Evolutionary conservation across 176 grass and related monocot species (phyloP), one percentile per base, ranked within the genome.

Genomic region (Coix lacrymajobi): DNA sequence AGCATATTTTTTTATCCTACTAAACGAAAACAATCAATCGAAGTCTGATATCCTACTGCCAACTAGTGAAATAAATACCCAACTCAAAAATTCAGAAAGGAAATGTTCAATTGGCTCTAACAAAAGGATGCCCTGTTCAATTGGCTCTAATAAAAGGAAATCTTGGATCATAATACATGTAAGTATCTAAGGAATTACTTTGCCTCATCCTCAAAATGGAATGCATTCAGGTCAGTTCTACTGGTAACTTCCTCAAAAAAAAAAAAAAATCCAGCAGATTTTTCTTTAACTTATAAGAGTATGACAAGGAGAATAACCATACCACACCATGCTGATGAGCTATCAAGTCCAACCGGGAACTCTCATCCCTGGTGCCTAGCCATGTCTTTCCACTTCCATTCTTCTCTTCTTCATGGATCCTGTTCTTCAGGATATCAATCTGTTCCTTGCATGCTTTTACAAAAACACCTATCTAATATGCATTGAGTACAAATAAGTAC

Each of bases 241-340:
- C 1, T 39, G 68, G 8, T 75, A 76, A 62, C 14, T 68, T 36
- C 12, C 41, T 54, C 45, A 1, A 68, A 81, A 46, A 60, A 58
- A 54, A 31, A 75, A 61, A 49, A 2, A 16, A 87, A 62, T 49
- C 8, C 1, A 24, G 34, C 17, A 76, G 30, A 40, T 1, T 3
- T 45, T 57, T n/a, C 2, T 4, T 28, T 10, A 49, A 12, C 1
- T 36, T 29, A 41, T 6, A 76, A 61, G 49, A 70, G 30, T 22
- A 78, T 36, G 51, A 30, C 10, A 69, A 88, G 57, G 62, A 91
- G 86, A 30, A 80, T 58, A 85, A 48, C 13, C 92, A 85, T 93
- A 99, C 96, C 93, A 99, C 91, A 71, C 96, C 96, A 87, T 95
- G 91, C 80, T 87, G 94, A 87, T 99, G 96, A 89, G 96, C 96